A percentile compares a stretch with the other conserved stretches of the same genome.
These are phyloP conservation scores for Ilyonectria robusta DNA, from an alignment of 2,329 filamentous ascomycete genomes.

Conservation along the genomic window DNA sequence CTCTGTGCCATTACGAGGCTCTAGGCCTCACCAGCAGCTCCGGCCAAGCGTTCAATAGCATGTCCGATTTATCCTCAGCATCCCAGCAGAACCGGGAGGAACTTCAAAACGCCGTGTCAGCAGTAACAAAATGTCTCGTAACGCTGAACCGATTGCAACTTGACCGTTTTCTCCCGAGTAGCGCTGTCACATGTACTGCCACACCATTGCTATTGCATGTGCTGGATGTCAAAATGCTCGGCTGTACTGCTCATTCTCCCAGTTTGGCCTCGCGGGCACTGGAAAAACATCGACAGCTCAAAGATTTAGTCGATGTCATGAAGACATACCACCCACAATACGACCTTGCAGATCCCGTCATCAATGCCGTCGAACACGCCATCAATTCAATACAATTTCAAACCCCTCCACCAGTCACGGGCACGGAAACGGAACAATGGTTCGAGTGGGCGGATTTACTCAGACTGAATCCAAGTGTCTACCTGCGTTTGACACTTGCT, in stretches of 20 bases:
- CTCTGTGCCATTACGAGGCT: constrained; percentile 4
- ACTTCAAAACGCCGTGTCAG: background rate
- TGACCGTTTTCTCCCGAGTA: too few species aligned
- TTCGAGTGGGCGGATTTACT: background rate
- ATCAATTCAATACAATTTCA: constrained; percentile 1
- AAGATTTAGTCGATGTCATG: background rate
- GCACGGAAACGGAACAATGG: background rate
- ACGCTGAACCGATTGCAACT: background rate
- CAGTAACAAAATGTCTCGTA: background rate
- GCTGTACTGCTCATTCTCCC: background rate
- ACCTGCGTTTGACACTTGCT: background rate
- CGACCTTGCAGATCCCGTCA: background rate
- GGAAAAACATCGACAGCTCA: background rate
- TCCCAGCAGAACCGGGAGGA: too few species aligned
- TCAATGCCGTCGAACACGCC: background rate
- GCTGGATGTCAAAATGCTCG: background rate
- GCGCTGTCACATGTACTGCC: background rate
- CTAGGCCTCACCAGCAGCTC: background rate
- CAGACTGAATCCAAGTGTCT: background rate
- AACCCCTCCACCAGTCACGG: background rate
- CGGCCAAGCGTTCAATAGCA: too few species aligned
- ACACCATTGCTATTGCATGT: constrained; percentile 2
- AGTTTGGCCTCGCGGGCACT: background rate
- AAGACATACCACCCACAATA: constrained; percentile 12
- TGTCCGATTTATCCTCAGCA: too few species aligned